Percentiles rank a stretch among this genome's conserved stretches.
Conservation (phyloP, 2,329 filamentous ascomycete genomes). For the Onygenales sp. region DNA sequence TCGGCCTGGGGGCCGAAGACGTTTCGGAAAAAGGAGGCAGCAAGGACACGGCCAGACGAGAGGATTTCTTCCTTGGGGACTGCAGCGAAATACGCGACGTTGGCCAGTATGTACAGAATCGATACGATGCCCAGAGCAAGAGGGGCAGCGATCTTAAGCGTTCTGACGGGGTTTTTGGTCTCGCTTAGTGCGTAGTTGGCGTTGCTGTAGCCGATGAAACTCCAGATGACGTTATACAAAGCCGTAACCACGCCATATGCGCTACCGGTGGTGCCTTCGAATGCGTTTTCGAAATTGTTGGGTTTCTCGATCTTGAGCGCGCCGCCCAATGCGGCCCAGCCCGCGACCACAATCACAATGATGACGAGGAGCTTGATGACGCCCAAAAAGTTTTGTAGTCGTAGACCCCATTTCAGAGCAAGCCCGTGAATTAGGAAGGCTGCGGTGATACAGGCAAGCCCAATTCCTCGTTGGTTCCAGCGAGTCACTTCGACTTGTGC, state of each 20-base stretch:
- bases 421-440: slow-evolving; percentile 58
- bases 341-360: slow-evolving; percentile 54
- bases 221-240: slow-evolving; percentile 64
- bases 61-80: slow-evolving; percentile 43
- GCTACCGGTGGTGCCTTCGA: slow-evolving; percentile 56
- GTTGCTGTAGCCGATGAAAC: slow-evolving; percentile 48
- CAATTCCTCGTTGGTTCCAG: slow-evolving; percentile 60
- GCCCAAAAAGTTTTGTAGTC: slow-evolving; percentile 57
- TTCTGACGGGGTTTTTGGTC: slow-evolving; percentile 55
- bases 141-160: slow-evolving; percentile 56
- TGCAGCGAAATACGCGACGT: slow-evolving; percentile 47
- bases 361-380: slow-evolving; percentile 58
- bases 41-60: slow-evolving; percentile 38
- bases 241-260: slow-evolving; percentile 61
- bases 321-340: slow-evolving; percentile 53
- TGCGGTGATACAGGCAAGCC: slow-evolving; percentile 55
- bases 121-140: slow-evolving; percentile 50
- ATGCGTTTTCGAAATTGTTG: slow-evolving; percentile 52
- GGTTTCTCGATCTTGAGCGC: slow-evolving; percentile 50
- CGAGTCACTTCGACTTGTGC: slow-evolving; percentile 51
- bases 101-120: slow-evolving; percentile 56
- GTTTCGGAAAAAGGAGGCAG: slow-evolving; percentile 45
- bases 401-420: slow-evolving; percentile 56
- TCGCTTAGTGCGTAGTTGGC: slow-evolving; percentile 43
- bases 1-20: slow-evolving; percentile 45